Evolutionary conservation across 2,329 filamentous ascomycete genomes (phyloP).

Genomic region (Arthrobotrys conoides): DNA sequence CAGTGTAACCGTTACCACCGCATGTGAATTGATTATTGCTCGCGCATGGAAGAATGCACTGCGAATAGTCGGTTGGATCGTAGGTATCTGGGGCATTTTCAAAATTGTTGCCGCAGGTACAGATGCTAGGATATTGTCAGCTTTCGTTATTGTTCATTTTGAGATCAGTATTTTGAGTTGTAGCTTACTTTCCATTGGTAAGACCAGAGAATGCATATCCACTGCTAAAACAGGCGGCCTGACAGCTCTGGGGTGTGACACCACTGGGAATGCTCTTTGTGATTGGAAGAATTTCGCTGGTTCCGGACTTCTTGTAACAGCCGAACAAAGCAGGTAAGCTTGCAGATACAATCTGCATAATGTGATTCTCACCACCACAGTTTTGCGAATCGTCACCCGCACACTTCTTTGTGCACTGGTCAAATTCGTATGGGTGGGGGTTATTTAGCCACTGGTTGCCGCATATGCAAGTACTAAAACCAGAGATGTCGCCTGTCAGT

Average conservation of each 20-base stretch:
- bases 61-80: not conserved
- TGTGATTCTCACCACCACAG: not conserved
- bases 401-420: not conserved
- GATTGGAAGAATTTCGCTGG: not conserved
- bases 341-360: not conserved
- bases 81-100: not conserved
- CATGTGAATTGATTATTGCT: not conserved
- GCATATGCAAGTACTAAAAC: not conserved
- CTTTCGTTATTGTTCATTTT: not conserved
- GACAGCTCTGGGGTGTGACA: not conserved
- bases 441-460: not conserved
- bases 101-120: not conserved
- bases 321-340: not conserved
- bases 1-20: not conserved
- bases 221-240: not conserved
- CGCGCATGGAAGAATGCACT: not conserved
- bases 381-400: not conserved
- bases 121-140: not conserved
- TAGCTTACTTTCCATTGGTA: not conserved
- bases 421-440: not conserved
- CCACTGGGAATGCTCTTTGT: too few relatives aligned
- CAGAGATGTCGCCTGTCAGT: not conserved
- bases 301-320: not conserved
- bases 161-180: too few relatives aligned
- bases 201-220: constrained; percentile 14